phyloP scores from a whole-genome alignment of 352 stramenopile species.

The Phytophthora fragariaefolia region DNA sequence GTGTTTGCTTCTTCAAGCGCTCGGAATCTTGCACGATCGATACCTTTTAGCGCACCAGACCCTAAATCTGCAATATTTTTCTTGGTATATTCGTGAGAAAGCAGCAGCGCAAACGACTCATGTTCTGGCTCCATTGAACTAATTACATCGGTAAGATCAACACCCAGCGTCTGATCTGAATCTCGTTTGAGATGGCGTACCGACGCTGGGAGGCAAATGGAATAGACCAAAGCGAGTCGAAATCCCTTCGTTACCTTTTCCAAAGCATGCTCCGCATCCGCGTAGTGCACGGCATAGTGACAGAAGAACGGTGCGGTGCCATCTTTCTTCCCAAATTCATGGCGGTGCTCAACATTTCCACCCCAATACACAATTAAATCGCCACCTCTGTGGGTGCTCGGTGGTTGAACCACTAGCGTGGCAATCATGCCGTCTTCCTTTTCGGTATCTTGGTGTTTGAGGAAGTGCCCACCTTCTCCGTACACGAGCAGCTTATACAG shows the following conservation, averaged over 20 bases:
- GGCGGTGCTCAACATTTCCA: conserved; percentile 3
- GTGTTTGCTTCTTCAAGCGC: background rate
- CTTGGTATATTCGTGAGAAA: background rate
- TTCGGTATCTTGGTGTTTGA: conserved; percentile 52
- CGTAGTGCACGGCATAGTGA: conserved; percentile 32
- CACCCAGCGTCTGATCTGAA: background rate
- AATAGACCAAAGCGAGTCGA: conserved; percentile 28
- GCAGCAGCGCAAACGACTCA: background rate
- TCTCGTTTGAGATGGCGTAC: background rate
- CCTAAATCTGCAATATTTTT: background rate
- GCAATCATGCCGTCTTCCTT: conserved; percentile 55
- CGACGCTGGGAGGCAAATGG: conserved; percentile 23
- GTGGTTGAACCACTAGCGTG: conserved; percentile 46
- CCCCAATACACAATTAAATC: conserved; percentile 16
- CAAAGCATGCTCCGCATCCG: conserved; percentile 25
- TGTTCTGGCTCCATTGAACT: background rate
- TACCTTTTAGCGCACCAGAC: background rate
- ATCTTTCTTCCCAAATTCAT: conserved; percentile 8
- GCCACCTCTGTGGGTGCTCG: conserved; percentile 14
- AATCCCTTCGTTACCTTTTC: conserved; percentile 25
- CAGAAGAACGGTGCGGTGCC: background rate
- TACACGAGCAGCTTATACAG: conserved; percentile 57
- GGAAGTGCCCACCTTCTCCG: conserved; percentile 44
- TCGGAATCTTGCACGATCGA: background rate
- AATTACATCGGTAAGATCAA: background rate